Percentiles rank a stretch among this genome's conserved stretches.
These are phyloP conservation scores for Neodidymelliopsis sp. DNA, from an alignment of 2,329 filamentous ascomycete genomes.

Conservation along the genomic window DNA sequence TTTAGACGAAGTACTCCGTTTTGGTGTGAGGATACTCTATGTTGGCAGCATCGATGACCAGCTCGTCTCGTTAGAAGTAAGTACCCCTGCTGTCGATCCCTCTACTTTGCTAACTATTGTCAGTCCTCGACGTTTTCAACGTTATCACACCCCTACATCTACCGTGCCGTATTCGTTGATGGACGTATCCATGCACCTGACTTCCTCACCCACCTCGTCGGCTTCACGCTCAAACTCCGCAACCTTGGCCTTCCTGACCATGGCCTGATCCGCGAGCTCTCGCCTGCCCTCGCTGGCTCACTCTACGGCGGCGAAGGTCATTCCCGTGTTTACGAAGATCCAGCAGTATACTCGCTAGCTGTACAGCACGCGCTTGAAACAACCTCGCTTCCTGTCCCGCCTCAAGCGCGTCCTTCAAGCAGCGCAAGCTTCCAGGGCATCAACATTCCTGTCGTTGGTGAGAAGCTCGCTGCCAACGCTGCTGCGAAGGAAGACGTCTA, in stretches of 20 bases:
- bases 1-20: slow-evolving; percentile 75
- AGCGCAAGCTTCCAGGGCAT: slow-evolving; percentile 40
- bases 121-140: slow-evolving; percentile 86
- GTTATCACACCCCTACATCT: slow-evolving; percentile 89
- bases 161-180: slow-evolving; percentile 94
- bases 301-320: slow-evolving; percentile 93
- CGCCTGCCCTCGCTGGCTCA: slow-evolving; percentile 85
- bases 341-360: slow-evolving; percentile 76
- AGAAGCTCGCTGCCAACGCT: slow-evolving; percentile 28
- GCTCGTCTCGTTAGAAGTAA: slow-evolving; percentile 86
- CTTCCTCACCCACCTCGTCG: slow-evolving; percentile 91
- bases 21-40: slow-evolving; percentile 84
- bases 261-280: slow-evolving; percentile 89
- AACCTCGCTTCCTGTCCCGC: slow-evolving; percentile 45
- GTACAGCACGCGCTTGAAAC: slow-evolving; percentile 58
- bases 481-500: slow-evolving; percentile 28
- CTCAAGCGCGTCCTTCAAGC: slow-evolving; percentile 30
- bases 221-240: slow-evolving; percentile 90
- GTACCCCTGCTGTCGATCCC: slow-evolving; percentile 19
- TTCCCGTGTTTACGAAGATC: slow-evolving; percentile 90
- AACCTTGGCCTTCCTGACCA: slow-evolving; percentile 94
- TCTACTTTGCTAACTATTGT: slow-evolving; percentile 56
- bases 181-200: slow-evolving; percentile 90
- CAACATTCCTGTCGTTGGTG: slow-evolving; percentile 41
- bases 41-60: slow-evolving; percentile 97